Percentiles rank a stretch among this genome's conserved stretches.
Evolutionary conservation across 768 basidiomycete species (phyloP).

Genomic region (Mycena haematopus): DNA sequence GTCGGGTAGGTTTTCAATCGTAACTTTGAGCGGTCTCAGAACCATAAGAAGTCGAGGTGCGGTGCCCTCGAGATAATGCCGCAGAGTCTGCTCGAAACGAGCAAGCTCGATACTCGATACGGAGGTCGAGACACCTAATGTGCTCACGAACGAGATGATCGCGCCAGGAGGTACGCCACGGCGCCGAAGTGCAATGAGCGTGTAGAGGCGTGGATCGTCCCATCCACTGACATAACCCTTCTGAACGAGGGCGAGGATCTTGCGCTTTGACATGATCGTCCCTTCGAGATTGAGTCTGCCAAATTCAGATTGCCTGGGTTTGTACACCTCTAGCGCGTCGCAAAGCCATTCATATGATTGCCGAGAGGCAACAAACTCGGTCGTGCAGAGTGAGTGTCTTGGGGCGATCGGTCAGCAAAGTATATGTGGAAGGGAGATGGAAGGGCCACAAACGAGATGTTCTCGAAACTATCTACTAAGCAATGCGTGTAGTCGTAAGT

Average conservation of each 20-base stretch:
- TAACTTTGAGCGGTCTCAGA: conserved; percentile 86
- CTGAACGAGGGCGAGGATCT: conserved; percentile 87
- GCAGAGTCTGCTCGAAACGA: conserved; percentile 89
- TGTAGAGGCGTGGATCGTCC: conserved; percentile 98
- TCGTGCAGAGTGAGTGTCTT: conserved; percentile 96
- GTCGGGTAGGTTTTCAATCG: conserved; percentile 88
- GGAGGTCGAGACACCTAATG: conserved; percentile 91
- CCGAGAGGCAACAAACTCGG: conserved; percentile 93
- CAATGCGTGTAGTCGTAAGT: conserved; percentile 99
- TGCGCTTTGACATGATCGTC: conserved; percentile 96
- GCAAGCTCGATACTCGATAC: conserved; percentile 82
- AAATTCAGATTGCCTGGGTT: conserved; percentile 95
- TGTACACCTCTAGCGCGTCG: conserved; percentile 96
- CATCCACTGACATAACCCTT: conserved; percentile 87
- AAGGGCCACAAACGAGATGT: conserved; percentile 83
- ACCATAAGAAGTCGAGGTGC: conserved; percentile 94
- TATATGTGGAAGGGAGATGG: background rate
- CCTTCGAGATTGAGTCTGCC: conserved; percentile 93
- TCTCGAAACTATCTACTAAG: conserved; percentile 97
- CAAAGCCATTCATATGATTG: conserved; percentile 99
- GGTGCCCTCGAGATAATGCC: conserved; percentile 87
- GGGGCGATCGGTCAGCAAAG: conserved; percentile 11
- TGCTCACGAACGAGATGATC: conserved; percentile 90
- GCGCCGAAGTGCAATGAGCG: conserved; percentile 92
- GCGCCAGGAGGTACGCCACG: conserved; percentile 98